A percentile compares a stretch with the other conserved stretches of the same genome.
phyloP scores from a whole-genome alignment of 371 early-diverging fungal genomes.

The Rhizopus delemar region DNA sequence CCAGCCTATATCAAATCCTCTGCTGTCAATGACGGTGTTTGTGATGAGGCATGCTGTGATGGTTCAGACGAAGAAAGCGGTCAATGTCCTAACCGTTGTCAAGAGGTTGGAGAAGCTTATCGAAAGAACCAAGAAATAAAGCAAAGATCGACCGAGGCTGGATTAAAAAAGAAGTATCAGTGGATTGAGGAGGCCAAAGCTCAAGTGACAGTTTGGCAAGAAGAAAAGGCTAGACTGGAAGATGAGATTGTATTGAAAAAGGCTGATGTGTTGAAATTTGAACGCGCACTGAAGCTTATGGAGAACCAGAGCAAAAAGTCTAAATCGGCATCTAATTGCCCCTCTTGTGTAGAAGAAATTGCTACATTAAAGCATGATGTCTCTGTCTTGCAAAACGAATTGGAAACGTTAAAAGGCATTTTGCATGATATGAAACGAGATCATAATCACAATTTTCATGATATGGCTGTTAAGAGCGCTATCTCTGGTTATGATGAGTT shows the following conservation, averaged over 20 bases:
- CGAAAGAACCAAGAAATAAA: slow-evolving; percentile 43
- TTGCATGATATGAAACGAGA: slow-evolving; percentile 65
- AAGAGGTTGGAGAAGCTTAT: slow-evolving; percentile 54
- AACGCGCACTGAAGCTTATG: slow-evolving; percentile 24
- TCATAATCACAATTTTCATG: slow-evolving; percentile 79
- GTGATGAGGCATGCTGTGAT: slow-evolving; percentile 94
- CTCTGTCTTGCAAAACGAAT: slow-evolving; percentile 33
- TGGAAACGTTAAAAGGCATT: slow-evolving; percentile 43
- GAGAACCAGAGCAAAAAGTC: slow-evolving; percentile 11
- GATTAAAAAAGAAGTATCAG: slow-evolving; percentile 34
- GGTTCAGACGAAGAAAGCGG: slow-evolving; percentile 85
- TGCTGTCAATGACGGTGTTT: slow-evolving; percentile 91
- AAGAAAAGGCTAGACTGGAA: slow-evolving; percentile 37
- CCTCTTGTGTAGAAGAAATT: slow-evolving; percentile 25
- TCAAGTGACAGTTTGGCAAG: slow-evolving; percentile 41
- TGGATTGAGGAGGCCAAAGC: slow-evolving; percentile 33
- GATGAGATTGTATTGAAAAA: slow-evolving; percentile 37
- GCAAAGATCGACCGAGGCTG: slow-evolving; percentile 25
- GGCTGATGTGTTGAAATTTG: slow-evolving; percentile 20
- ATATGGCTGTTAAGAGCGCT: slow-evolving; percentile 71
- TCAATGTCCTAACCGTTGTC: slow-evolving; percentile 76
- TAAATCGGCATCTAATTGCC: slow-evolving; percentile 12
- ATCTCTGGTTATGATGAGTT: slow-evolving; percentile 66
- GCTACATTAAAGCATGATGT: slow-evolving; percentile 39
- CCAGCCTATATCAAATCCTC: slow-evolving; percentile 70